Conservation (phyloP, 768 basidiomycete species). For the Lactifluus subvellereus region DNA sequence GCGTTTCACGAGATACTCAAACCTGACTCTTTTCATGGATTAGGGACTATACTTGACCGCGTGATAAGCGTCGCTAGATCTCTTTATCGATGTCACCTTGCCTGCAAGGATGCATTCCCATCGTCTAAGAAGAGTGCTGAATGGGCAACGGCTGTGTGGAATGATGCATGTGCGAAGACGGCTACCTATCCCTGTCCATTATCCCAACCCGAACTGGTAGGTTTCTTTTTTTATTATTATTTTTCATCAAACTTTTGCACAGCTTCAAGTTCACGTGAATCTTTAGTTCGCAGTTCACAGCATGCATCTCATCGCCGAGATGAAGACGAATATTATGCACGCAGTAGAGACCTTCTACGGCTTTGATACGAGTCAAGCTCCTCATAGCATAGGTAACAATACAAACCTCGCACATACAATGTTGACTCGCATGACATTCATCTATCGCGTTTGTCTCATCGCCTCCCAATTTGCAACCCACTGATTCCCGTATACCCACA, state of each 20-base stretch:
- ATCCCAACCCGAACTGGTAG: background rate
- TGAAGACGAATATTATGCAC: background rate
- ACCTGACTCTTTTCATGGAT: background rate
- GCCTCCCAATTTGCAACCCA: background rate
- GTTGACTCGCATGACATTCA: background rate
- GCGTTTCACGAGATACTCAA: background rate
- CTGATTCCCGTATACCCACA: background rate
- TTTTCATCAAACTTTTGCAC: background rate
- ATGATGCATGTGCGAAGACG: background rate
- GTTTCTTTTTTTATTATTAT: background rate
- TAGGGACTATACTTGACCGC: background rate
- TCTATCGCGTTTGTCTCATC: constrained; percentile 3
- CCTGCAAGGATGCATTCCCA: constrained; percentile 14
- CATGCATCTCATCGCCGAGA: background rate
- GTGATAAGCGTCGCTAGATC: background rate
- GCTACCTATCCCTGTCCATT: background rate
- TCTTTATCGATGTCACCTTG: background rate
- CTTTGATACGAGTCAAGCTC: constrained; percentile 7
- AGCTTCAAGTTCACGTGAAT: background rate
- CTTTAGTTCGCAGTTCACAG: background rate
- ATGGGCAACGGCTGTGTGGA: background rate
- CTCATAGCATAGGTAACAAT: constrained; percentile 1
- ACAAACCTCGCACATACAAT: background rate
- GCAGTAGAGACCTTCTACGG: background rate
- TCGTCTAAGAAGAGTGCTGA: background rate